These are phyloP conservation scores for Cryptococcus sp. DNA, from an alignment of 1,284 basidiomycete genomes.

Conservation along the genomic window DNA sequence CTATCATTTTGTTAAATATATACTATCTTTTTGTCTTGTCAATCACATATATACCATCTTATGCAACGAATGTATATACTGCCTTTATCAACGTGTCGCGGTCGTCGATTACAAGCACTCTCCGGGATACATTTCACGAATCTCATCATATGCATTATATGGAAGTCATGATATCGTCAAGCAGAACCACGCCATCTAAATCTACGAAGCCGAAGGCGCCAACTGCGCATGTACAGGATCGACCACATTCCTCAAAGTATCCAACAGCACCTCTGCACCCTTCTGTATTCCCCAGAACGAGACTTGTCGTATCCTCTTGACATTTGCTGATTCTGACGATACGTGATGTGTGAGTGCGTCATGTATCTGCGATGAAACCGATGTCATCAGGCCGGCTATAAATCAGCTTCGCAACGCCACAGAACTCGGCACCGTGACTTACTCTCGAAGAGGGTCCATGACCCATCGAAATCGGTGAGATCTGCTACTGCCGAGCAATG, in stretches of 20 bases:
- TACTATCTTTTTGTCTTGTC: too few relatives aligned
- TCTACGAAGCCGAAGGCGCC: not conserved
- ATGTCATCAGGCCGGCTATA: conserved; percentile 41
- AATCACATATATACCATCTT: too few relatives aligned
- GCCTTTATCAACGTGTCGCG: too few relatives aligned
- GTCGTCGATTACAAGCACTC: too few relatives aligned
- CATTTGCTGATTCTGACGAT: conserved; percentile 71
- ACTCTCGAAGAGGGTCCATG: conserved; percentile 56
- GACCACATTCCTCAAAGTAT: conserved; percentile 58
- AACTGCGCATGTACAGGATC: conserved; percentile 42
- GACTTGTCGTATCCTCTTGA: conserved; percentile 78
- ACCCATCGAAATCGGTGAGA: conserved; percentile 51
- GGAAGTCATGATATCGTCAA: not conserved
- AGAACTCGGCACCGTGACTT: conserved; percentile 42
- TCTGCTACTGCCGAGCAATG: conserved; percentile 78
- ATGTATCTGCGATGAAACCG: conserved; percentile 57
- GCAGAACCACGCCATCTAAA: not conserved
- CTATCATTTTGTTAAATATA: too few relatives aligned
- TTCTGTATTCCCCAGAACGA: conserved; percentile 75
- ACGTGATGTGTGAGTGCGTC: conserved; percentile 90
- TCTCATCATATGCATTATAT: too few relatives aligned
- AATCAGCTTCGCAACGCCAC: conserved; percentile 1
- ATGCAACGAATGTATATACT: too few relatives aligned
- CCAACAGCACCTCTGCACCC: conserved; percentile 62
- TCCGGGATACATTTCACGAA: too few relatives aligned